Percentiles rank a stretch among this genome's conserved stretches.
These are phyloP conservation scores for Rauvolfia tetraphylla DNA, from an alignment of 257 asterid genomes.

Conservation along the genomic window DNA sequence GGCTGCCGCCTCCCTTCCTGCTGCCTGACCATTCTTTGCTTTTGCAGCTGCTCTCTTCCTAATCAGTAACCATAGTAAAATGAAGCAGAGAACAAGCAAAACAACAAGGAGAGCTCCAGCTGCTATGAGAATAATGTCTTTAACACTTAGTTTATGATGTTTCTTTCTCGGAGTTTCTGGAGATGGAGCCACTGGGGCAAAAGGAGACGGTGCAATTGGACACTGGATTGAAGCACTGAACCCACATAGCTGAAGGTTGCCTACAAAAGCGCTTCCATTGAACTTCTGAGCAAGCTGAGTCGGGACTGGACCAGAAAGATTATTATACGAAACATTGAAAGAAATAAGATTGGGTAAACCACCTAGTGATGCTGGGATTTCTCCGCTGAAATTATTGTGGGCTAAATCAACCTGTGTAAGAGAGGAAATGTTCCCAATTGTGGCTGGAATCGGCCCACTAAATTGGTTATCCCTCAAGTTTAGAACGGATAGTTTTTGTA, in stretches of 20 bases:
- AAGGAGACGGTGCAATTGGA: slow-evolving; percentile 39
- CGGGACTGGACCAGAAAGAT: slow-evolving; percentile 78
- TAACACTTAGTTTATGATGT: slow-evolving; percentile 45
- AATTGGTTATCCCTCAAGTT: slow-evolving; percentile 49
- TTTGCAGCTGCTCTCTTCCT: slow-evolving; percentile 49
- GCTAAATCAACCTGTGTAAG: slow-evolving; percentile 65
- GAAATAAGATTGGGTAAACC: slow-evolving; percentile 50
- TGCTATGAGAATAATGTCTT: slow-evolving; percentile 71
- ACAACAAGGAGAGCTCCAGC: slow-evolving; percentile 66
- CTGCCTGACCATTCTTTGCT: slow-evolving; percentile 26
- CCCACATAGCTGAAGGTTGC: slow-evolving; percentile 78
- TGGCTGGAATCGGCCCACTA: slow-evolving; percentile 43
- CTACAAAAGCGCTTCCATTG: slow-evolving; percentile 62
- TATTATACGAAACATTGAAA: slow-evolving; percentile 79
- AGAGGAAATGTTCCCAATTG: slow-evolving; percentile 47
- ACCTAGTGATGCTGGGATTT: slow-evolving; percentile 61
- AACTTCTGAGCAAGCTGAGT: slow-evolving; percentile 48
- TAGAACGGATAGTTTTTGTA: slow-evolving; percentile 52
- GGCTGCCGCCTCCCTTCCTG: slow-evolving; percentile 19
- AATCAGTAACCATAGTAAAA: slow-evolving; percentile 56
- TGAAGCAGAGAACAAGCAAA: slow-evolving; percentile 52
- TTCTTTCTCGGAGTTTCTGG: slow-evolving; percentile 23
- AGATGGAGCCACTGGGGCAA: slow-evolving; percentile 29
- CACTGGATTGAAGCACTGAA: slow-evolving; percentile 54
- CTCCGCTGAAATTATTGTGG: slow-evolving; percentile 55